phyloP scores from a whole-genome alignment of 139 green algal species.

The Spirogloea muscicola region DNA sequence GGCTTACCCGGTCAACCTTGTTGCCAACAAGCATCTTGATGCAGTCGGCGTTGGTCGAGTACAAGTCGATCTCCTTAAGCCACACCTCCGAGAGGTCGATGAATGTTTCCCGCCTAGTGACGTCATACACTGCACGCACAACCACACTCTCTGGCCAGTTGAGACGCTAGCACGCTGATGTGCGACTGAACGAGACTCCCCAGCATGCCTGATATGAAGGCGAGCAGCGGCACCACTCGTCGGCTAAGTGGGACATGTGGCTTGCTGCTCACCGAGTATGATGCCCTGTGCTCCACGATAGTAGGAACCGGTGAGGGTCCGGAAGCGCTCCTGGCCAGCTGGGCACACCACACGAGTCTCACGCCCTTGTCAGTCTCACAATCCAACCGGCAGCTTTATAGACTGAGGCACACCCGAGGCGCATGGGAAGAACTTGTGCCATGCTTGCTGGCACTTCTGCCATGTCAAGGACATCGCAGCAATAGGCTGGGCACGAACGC shows the following conservation, averaged over 20 bases:
- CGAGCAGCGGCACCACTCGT: too few species aligned
- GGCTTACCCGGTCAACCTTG: slow-evolving; percentile 77
- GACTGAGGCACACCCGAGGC: neutral
- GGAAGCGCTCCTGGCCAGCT: slow-evolving; percentile 86
- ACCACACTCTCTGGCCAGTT: too few species aligned
- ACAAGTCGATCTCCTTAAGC: slow-evolving; percentile 93
- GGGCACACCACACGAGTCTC: neutral
- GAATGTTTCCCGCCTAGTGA: slow-evolving; percentile 85
- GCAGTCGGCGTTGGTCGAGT: slow-evolving; percentile 79
- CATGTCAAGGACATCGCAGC: neutral
- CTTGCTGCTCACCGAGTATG: slow-evolving; percentile 67
- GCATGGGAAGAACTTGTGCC: neutral
- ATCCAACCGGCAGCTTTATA: neutral
- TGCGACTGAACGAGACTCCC: too few species aligned
- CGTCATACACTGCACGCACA: slow-evolving; percentile 87
- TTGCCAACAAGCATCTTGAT: slow-evolving; percentile 96
- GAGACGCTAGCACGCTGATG: too few species aligned
- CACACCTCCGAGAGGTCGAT: slow-evolving; percentile 78
- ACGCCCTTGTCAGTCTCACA: neutral
- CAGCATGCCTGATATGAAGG: too few species aligned
- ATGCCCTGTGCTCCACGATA: slow-evolving; percentile 88
- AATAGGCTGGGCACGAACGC: neutral
- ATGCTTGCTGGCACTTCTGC: neutral
- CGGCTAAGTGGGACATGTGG: too few species aligned
- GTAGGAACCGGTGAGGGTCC: slow-evolving; percentile 91